These are phyloP conservation scores for Geranium incanum DNA, from an alignment of 441 rosid genomes.

Conservation along the genomic window DNA sequence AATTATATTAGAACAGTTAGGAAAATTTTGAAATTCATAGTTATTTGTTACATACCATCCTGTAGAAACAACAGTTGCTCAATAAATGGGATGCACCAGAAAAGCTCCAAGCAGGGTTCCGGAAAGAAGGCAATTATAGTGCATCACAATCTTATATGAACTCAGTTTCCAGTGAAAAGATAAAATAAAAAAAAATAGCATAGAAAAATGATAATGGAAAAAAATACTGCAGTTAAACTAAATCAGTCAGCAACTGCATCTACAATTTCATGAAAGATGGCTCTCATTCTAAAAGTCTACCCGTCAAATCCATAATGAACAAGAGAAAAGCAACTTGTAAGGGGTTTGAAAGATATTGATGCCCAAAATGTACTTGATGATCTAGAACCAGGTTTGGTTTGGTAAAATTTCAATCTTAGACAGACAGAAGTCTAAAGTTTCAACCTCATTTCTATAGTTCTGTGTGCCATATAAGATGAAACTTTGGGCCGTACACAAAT, in stretches of 20 bases:
- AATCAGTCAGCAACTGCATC: background rate
- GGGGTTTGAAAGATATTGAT: background rate
- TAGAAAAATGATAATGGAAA: conserved; percentile 3
- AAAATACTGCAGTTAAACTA: conserved; percentile 6
- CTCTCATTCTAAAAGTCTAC: background rate
- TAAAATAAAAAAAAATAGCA: conserved; percentile 12
- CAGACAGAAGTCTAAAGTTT: background rate
- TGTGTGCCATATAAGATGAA: background rate
- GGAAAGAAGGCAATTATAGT: conserved; percentile 22
- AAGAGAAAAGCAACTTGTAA: background rate
- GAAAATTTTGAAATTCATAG: conserved; percentile 18
- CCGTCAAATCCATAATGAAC: background rate
- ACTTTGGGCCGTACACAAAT: background rate
- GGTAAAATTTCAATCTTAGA: conserved; percentile 7
- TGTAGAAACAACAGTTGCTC: conserved; percentile 42
- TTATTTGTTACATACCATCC: conserved; percentile 62
- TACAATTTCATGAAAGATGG: conserved; percentile 9
- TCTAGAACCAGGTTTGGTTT: background rate
- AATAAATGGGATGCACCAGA: conserved; percentile 29
- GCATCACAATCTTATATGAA: conserved; percentile 27
- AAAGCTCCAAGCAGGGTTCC: conserved; percentile 48
- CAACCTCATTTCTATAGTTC: background rate
- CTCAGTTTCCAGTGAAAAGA: conserved; percentile 5
- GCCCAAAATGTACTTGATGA: background rate
- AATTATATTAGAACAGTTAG: background rate